phyloP scores from a whole-genome alignment of 805 yeast species.

The Yamadazyma philogaea region DNA sequence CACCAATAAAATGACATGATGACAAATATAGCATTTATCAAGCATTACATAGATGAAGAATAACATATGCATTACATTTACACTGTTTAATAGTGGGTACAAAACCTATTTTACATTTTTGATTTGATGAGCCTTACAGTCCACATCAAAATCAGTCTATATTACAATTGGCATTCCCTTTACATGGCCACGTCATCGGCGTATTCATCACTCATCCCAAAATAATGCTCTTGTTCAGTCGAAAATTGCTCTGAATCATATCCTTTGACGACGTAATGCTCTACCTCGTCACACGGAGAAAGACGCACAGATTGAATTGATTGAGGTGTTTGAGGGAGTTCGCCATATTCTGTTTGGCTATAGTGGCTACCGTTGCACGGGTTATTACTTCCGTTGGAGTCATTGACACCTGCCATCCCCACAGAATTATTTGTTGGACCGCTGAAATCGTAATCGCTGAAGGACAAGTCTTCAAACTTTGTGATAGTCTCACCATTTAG shows the following conservation, averaged over 20 bases:
- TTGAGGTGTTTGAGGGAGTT: constrained; percentile 26
- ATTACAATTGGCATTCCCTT: neutral
- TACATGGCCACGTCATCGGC: constrained; percentile 6
- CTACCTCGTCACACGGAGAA: constrained; percentile 40
- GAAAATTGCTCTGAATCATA: constrained; percentile 15
- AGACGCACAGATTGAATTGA: constrained; percentile 17
- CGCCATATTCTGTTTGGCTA: constrained; percentile 6
- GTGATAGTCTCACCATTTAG: constrained; percentile 46
- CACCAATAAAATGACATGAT: too few relatives aligned
- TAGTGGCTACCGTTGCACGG: neutral
- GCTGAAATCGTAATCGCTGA: constrained; percentile 22
- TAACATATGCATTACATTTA: constrained; percentile 4
- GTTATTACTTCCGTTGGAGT: neutral
- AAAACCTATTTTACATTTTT: constrained; percentile 3
- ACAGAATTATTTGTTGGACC: neutral
- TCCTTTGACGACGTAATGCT: constrained; percentile 35
- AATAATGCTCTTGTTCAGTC: constrained; percentile 35
- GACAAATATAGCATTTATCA: too few relatives aligned
- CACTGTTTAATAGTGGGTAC: constrained; percentile 1
- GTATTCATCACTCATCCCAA: constrained; percentile 33
- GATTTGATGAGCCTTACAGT: neutral
- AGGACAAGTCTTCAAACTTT: constrained; percentile 44
- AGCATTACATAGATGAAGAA: too few relatives aligned
- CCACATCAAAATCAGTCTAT: neutral
- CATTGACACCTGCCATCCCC: neutral